A percentile compares a stretch with the other conserved stretches of the same genome.
These are phyloP conservation scores for Metschnikowia kofuensis DNA, from an alignment of 805 yeast species.

Conservation along the genomic window DNA sequence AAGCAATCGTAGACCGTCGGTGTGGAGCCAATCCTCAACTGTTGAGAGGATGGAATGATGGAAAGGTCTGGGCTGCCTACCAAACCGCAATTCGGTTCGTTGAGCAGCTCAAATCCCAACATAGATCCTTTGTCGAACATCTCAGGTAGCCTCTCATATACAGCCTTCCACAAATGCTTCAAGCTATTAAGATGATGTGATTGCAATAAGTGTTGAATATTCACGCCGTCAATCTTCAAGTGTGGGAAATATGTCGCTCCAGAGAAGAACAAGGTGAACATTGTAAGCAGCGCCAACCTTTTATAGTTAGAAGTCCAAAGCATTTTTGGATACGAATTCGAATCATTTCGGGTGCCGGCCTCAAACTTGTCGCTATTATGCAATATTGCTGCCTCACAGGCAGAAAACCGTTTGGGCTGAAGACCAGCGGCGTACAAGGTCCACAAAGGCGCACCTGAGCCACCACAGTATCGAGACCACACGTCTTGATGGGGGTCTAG, in stretches of 20 bases:
- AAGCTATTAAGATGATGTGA: constrained; percentile 56
- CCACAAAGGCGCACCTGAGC: constrained; percentile 95
- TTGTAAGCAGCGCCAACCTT: constrained; percentile 68
- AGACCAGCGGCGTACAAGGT: constrained; percentile 86
- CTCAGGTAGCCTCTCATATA: constrained; percentile 26
- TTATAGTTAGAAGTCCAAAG: constrained; percentile 88
- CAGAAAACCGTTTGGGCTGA: constrained; percentile 67
- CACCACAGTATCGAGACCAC: constrained; percentile 88
- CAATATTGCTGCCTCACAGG: constrained; percentile 75
- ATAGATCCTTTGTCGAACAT: constrained; percentile 46
- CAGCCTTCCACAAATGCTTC: constrained; percentile 30
- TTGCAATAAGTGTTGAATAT: constrained; percentile 79
- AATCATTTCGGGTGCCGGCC: constrained; percentile 31
- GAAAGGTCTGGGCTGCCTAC: constrained; percentile 60
- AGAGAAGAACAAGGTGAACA: constrained; percentile 84
- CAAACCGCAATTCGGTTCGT: constrained; percentile 81
- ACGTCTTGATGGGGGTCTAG: constrained; percentile 93
- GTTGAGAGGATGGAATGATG: constrained; percentile 55
- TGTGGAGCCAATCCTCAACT: constrained; percentile 71
- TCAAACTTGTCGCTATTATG: constrained; percentile 51
- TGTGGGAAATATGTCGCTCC: constrained; percentile 78
- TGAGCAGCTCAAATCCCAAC: constrained; percentile 79
- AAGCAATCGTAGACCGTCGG: constrained; percentile 80
- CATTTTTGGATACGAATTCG: constrained; percentile 72
- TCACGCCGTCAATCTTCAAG: constrained; percentile 63